phyloP scores from a whole-genome alignment of 306 rosid species.

The Trifolium repens region DNA sequence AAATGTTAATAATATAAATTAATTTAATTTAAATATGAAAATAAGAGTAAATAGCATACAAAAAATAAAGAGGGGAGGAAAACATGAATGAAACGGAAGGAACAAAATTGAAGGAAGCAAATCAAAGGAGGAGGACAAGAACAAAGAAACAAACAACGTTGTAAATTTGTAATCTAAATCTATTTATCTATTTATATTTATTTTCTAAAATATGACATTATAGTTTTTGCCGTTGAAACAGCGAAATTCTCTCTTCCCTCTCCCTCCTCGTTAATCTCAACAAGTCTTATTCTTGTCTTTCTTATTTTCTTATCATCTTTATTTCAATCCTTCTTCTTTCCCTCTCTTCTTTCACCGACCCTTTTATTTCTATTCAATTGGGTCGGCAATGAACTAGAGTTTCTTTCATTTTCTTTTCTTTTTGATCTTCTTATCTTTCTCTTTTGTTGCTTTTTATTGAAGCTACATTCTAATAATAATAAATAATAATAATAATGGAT shows the following conservation, averaged over 20 bases:
- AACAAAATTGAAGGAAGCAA: conserved; percentile 11
- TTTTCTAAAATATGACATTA: conserved; percentile 19
- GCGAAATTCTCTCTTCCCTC: conserved; percentile 40
- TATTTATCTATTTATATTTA: background rate
- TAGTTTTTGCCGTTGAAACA: conserved; percentile 50
- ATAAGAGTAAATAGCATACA: no score
- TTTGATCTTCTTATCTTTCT: background rate
- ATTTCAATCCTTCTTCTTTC: conserved; percentile 39
- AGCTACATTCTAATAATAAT: conserved; percentile 27
- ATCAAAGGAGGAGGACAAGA: conserved; percentile 21
- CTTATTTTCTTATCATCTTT: background rate
- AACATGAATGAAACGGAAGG: background rate
- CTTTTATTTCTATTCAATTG: conserved; percentile 12
- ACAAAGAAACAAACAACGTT: background rate
- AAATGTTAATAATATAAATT: background rate
- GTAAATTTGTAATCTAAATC: background rate
- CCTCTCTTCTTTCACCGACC: conserved; percentile 40
- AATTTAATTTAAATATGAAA: no score
- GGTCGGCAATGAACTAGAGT: conserved; percentile 45
- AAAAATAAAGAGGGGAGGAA: no score
- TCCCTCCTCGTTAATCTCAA: background rate
- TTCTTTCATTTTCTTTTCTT: background rate
- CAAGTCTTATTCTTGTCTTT: background rate
- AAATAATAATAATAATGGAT: conserved; percentile 49
- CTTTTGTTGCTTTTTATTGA: conserved; percentile 28